Percentiles rank a stretch among this genome's conserved stretches.
phyloP scores from a whole-genome alignment of 2,329 filamentous ascomycete genomes.

The Aspergillus pseudoterreus region DNA sequence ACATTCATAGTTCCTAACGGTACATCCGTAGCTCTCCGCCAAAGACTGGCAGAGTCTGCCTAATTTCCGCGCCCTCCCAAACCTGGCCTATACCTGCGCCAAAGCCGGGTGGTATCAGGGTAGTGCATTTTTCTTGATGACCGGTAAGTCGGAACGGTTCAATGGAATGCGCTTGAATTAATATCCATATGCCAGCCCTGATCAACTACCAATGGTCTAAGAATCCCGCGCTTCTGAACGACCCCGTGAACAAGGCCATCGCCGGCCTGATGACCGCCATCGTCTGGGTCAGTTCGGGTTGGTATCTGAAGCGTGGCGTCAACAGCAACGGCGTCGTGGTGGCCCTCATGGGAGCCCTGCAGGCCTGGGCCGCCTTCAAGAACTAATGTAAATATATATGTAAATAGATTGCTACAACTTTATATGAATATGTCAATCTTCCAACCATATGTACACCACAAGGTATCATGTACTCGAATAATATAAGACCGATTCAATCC shows the following conservation, averaged over 20 bases:
- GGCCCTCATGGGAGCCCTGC: constrained; percentile 16
- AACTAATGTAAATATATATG: neutral
- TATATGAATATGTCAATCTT: neutral
- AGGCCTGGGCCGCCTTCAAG: constrained; percentile 16
- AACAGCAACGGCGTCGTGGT: constrained; percentile 14
- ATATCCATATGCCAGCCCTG: constrained; percentile 4
- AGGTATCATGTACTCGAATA: constrained; percentile 7
- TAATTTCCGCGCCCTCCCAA: constrained; percentile 19
- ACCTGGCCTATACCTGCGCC: constrained; percentile 20
- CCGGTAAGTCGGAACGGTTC: constrained; percentile 7
- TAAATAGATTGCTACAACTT: neutral
- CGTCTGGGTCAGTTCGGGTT: constrained; percentile 21
- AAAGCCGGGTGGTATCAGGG: constrained; percentile 25
- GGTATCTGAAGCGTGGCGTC: constrained; percentile 22
- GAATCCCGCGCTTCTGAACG: constrained; percentile 9
- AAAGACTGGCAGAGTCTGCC: constrained; percentile 17
- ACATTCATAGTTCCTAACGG: constrained; percentile 2
- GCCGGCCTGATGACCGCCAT: constrained; percentile 16
- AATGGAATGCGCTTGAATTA: too few species aligned
- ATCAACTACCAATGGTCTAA: constrained; percentile 18
- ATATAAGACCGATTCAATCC: neutral
- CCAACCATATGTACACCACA: neutral
- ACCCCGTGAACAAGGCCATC: constrained; percentile 17
- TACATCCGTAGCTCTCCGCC: constrained; percentile 5
- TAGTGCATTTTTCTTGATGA: constrained; percentile 20